Base-by-base conservation (phyloP, 2,329 filamentous ascomycete genomes). In the Metarhizium sp. region DNA sequence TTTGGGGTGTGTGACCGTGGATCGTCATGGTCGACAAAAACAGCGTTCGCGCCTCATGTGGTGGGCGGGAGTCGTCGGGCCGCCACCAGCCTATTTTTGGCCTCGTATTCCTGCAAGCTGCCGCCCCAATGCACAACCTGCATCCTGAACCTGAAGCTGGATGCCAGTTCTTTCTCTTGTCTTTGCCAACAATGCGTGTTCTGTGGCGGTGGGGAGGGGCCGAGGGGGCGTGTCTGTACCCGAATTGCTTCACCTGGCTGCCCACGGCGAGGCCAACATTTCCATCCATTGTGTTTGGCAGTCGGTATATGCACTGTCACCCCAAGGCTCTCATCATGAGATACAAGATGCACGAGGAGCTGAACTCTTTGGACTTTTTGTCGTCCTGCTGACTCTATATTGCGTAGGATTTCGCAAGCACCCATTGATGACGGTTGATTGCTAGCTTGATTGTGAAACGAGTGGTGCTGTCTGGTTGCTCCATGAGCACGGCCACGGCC, bases 21-120 rank as follows among this genome's bases (percentile, higher is more conserved):
- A 34, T 34, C 32, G 32, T 10, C 42, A 45, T 20, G 40, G 13
- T 43, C 0, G 16, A 2, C 40, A 14, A 10, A 43, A 43, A 16
- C 7, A n/a, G 6, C 34, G 40, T 43, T 43, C 11, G 13, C 40
- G 40, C 18, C 34, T 8, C 38, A 50, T 30, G 13, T 13, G 34
- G 53, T 51, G 20, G 40, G 42, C 18, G 45, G 30, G 45, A 20
- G 45, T 48, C 38, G 32, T 54, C 42, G 29, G n/a, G 34, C 36
- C 25, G 30, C 38, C 42, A 47, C 42, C 43, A 18, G 25, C 18
- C 50, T 53, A 55, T 57, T 57, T 55, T 53, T 51, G 53, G 53
- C 32, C 54, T 58, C 57, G 54, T 58, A 56, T 58, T 58, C 47
- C 54, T 58, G 54, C 57, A 55, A 36, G 51, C 38, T 47, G 56